These are phyloP conservation scores for Monosporascus sp. DNA, from an alignment of 2,329 filamentous ascomycete genomes.

Conservation along the genomic window DNA sequence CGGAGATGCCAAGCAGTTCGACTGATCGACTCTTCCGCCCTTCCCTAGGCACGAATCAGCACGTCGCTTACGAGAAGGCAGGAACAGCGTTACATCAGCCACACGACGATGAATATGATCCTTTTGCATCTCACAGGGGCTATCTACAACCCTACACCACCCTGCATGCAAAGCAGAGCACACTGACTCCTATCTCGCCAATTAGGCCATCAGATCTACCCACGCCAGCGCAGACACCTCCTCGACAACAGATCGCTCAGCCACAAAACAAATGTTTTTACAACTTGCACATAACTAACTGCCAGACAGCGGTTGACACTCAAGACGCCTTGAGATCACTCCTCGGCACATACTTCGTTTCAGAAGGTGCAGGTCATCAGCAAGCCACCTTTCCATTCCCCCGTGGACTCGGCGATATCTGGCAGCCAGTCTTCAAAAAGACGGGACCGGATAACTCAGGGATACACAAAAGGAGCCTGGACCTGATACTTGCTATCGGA, in stretches of 20 bases:
- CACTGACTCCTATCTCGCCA: slow-evolving; percentile 5
- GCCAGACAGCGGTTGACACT: slow-evolving; percentile 44
- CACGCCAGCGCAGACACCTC: slow-evolving; percentile 39
- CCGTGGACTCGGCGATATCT: slow-evolving; percentile 44
- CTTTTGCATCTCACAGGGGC: slow-evolving; percentile 31
- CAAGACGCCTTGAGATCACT: slow-evolving; percentile 54
- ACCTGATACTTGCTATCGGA: slow-evolving; percentile 57
- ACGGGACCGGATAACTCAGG: slow-evolving; percentile 22
- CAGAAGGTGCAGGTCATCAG: slow-evolving; percentile 39
- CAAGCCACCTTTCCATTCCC: slow-evolving; percentile 44
- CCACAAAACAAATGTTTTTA: slow-evolving; percentile 34
- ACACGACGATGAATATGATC: slow-evolving; percentile 40
- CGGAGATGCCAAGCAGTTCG: slow-evolving; percentile 1
- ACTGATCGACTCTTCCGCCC: slow-evolving; percentile 2
- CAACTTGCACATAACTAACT: slow-evolving; percentile 35
- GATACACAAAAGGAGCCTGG: slow-evolving; percentile 36
- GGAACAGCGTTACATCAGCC: slow-evolving; percentile 10
- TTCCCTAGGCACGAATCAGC: slow-evolving; percentile 2
- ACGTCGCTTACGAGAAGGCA: slow-evolving; percentile 2
- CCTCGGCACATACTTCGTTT: slow-evolving; percentile 45
- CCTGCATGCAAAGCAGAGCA: slow-evolving; percentile 3
- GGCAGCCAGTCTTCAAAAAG: slow-evolving; percentile 47
- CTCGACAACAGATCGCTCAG: slow-evolving; percentile 21
- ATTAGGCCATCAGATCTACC: slow-evolving; percentile 28
- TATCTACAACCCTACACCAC: slow-evolving; percentile 7